These are phyloP conservation scores for Exidia glandulosa DNA, from an alignment of 768 basidiomycete species.

Conservation along the genomic window DNA sequence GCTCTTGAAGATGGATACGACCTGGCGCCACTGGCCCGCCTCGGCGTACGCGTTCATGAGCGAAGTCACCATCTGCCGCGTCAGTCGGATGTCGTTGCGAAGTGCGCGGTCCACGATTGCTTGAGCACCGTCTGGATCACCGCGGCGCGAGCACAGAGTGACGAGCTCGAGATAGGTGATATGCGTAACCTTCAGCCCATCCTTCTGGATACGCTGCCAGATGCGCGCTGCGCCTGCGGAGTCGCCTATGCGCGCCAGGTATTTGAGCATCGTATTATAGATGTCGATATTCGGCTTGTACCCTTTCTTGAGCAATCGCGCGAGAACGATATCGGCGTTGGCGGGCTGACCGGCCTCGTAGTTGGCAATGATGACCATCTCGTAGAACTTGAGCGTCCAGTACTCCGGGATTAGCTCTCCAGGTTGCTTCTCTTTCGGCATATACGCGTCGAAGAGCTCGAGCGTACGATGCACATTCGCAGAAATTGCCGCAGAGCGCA, in stretches of 20 bases:
- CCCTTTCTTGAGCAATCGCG: constrained; percentile 36
- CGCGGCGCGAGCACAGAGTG: constrained; percentile 47
- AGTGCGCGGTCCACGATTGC: constrained; percentile 54
- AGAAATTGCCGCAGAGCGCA: constrained; percentile 45
- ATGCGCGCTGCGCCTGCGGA: constrained; percentile 37
- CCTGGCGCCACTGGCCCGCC: constrained; percentile 67
- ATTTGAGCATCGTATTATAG: constrained; percentile 50
- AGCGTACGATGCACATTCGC: constrained; percentile 31
- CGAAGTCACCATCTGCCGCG: constrained; percentile 52
- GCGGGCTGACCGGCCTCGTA: constrained; percentile 24
- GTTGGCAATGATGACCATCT: constrained; percentile 44
- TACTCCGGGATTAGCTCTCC: constrained; percentile 29
- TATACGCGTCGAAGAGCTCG: constrained; percentile 44
- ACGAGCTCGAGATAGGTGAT: constrained; percentile 59
- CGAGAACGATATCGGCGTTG: constrained; percentile 40
- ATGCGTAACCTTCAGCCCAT: constrained; percentile 34
- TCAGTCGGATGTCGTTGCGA: constrained; percentile 48
- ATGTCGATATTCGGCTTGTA: constrained; percentile 42
- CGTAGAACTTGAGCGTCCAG: constrained; percentile 36
- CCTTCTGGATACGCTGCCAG: constrained; percentile 50
- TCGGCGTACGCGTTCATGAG: constrained; percentile 80
- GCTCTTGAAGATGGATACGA: constrained; percentile 58
- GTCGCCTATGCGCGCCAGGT: constrained; percentile 44
- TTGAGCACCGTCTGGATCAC: constrained; percentile 56
- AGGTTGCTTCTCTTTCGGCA: constrained; percentile 22